phyloP scores from a whole-genome alignment of 257 asterid genomes.

The Capsicum baccatum region DNA sequence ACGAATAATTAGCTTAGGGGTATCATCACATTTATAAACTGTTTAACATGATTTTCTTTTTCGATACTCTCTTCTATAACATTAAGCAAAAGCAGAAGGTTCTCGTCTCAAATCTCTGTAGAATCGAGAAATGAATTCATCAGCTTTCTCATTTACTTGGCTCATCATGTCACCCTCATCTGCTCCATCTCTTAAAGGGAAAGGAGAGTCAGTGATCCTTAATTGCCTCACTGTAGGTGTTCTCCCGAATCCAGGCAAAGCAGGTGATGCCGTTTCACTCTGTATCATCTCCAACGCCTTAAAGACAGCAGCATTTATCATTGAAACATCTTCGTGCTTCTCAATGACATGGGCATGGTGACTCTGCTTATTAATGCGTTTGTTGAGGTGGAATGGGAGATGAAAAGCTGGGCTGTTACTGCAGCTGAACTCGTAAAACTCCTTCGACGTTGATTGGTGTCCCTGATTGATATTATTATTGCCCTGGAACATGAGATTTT shows the following conservation, averaged over 20 bases:
- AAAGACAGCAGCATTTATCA: conserved; percentile 31
- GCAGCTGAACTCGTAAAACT: conserved; percentile 85
- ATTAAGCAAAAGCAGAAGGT: background rate
- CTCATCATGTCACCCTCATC: background rate
- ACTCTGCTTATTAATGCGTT: conserved; percentile 30
- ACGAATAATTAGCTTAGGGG: background rate
- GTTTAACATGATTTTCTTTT: background rate
- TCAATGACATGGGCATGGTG: conserved; percentile 35
- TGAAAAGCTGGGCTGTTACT: conserved; percentile 64
- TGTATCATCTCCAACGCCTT: conserved; percentile 53
- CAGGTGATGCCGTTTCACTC: conserved; percentile 50
- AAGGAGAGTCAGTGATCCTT: conserved; percentile 46
- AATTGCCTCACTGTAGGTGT: conserved; percentile 47
- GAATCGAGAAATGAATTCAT: conserved; percentile 41
- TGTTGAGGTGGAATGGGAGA: conserved; percentile 49
- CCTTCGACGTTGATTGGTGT: conserved; percentile 29
- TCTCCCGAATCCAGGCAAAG: conserved; percentile 44
- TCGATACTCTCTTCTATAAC: too few relatives aligned
- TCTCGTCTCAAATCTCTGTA: conserved; percentile 37
- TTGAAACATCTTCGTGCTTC: conserved; percentile 31
- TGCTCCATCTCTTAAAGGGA: conserved; percentile 31
- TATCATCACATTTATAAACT: background rate
- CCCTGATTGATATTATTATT: too few relatives aligned
- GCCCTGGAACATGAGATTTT: conserved; percentile 29
- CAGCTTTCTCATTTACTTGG: conserved; percentile 42